Conservation (phyloP, 768 basidiomycete species). For the Auriscalpium vulgare region DNA sequence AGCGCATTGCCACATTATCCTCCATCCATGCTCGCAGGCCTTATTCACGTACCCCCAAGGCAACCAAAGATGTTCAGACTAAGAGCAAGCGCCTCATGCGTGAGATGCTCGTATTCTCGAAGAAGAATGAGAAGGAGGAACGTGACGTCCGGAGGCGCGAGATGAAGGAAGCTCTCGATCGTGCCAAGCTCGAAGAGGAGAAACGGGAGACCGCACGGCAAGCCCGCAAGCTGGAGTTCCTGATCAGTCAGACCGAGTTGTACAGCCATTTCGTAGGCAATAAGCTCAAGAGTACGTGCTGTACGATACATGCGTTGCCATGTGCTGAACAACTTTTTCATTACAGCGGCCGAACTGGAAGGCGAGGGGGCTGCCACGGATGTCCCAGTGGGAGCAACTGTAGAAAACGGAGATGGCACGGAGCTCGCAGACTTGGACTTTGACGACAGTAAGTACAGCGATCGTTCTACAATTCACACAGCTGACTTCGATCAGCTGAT, state of each 20-base stretch:
- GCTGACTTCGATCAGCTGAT: constrained; percentile 51
- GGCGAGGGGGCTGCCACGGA: constrained; percentile 39
- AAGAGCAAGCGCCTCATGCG: constrained; percentile 87
- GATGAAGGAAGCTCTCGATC: constrained; percentile 88
- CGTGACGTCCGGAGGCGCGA: constrained; percentile 86
- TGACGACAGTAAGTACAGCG: constrained; percentile 62
- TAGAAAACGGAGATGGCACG: constrained; percentile 44
- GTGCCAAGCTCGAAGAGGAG: constrained; percentile 85
- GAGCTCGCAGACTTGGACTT: constrained; percentile 76
- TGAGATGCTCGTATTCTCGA: constrained; percentile 97
- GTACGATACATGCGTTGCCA: constrained; percentile 6
- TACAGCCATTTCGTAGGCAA: constrained; percentile 99
- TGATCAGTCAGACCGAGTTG: constrained; percentile 97
- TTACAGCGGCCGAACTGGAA: constrained; percentile 70
- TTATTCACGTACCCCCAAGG: constrained; percentile 65
- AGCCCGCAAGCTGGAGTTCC: constrained; percentile 93
- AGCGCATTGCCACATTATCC: constrained; percentile 68
- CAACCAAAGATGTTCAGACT: constrained; percentile 73
- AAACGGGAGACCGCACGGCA: constrained; percentile 89
- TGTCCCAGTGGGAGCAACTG: constrained; percentile 48
- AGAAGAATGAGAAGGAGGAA: constrained; percentile 96
- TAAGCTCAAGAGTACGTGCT: constrained; percentile 75
- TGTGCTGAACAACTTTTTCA: constrained; percentile 13
- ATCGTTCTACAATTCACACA: background rate
- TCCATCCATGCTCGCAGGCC: constrained; percentile 75